Base-by-base conservation (phyloP, 1,284 basidiomycete species). In the Apiotrichum akiyoshidainum region DNA sequence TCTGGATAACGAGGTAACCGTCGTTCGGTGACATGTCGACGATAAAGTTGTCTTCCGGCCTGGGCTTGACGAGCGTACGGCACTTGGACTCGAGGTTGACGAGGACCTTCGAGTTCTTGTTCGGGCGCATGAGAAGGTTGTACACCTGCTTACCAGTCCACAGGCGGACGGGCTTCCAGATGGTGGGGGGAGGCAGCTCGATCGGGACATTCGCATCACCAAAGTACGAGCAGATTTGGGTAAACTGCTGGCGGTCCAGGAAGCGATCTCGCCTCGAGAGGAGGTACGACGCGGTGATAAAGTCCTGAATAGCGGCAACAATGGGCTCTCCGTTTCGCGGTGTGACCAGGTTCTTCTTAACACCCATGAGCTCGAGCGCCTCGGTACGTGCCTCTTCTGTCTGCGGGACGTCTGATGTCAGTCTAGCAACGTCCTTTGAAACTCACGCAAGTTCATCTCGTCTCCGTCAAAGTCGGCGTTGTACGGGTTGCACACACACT, bases 111-210 rank as follows among this genome's bases (percentile, higher is more conserved):
- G 86, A 90, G 35, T 84, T 71, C 70, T 86, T 89, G 81, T 96
- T 98, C 10, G 96, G 96, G 4, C 89, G 86, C 89, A 99, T 98
- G 40, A 99, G 86, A 17, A 93, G 87, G 74, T 92, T 93, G 82
- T 98, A 98, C 34, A 99, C 84, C 74, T 99, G 96, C 76, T 99
- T 99, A 33, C 96, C 96, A 0, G 96, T 99, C 96, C 96, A 99
- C 1, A 99, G 80, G 14, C 90, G 84, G 41, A 86, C 84, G 9
- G 96, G 96, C 75, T 97, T 98, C 84, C 88, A 87, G 64, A 99
- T 93, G 0, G 90, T 87, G 0, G 96, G 96, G 0, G 92, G 92
- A 11, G 96, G 96, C 34, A 99, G 85, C 70, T 99, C 94, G 70
- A 99, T 95, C 46, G 95, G 89, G 55, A 94, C 79, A 64, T 90